A percentile compares a stretch with the other conserved stretches of the same genome.
Evolutionary conservation across 164 flowering plant genomes (phyloP).

Genomic region (Tetracentron sinense): DNA sequence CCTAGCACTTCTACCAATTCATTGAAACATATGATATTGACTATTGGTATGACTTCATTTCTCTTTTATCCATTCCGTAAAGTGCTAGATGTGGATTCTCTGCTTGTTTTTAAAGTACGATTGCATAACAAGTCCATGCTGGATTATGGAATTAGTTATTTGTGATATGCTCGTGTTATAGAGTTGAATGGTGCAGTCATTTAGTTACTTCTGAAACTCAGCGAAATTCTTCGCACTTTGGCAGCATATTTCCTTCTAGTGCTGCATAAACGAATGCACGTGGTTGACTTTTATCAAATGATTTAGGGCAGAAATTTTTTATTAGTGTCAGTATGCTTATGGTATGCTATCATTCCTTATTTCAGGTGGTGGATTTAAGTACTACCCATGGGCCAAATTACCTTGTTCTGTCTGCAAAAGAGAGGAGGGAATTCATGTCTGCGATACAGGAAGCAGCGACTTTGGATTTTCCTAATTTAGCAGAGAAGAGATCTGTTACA

Average conservation of each 20-base stretch:
- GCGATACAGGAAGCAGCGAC: constrained; percentile 61
- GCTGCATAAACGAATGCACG: not conserved
- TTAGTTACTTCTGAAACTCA: no score
- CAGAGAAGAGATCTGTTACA: constrained; percentile 48
- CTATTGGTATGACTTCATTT: not conserved
- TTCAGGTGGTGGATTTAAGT: constrained; percentile 67
- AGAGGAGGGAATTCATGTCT: constrained; percentile 48
- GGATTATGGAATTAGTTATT: not conserved
- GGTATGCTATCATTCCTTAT: not conserved
- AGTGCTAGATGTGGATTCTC: no score
- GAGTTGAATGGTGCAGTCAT: not conserved
- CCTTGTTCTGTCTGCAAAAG: constrained; percentile 46
- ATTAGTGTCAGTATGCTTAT: not conserved
- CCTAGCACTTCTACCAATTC: not conserved
- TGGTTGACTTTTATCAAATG: not conserved
- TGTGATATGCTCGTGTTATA: not conserved
- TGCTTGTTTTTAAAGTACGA: no score
- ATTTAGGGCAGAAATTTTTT: not conserved
- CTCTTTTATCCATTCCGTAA: not conserved
- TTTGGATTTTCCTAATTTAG: constrained; percentile 42
- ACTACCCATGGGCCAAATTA: constrained; percentile 44
- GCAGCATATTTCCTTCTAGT: no score
- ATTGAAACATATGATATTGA: not conserved
- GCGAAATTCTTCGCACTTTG: no score
- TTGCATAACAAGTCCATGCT: no score